These are phyloP conservation scores for Penicillium nucicola DNA, from an alignment of 495 filamentous ascomycete species.

Conservation along the genomic window DNA sequence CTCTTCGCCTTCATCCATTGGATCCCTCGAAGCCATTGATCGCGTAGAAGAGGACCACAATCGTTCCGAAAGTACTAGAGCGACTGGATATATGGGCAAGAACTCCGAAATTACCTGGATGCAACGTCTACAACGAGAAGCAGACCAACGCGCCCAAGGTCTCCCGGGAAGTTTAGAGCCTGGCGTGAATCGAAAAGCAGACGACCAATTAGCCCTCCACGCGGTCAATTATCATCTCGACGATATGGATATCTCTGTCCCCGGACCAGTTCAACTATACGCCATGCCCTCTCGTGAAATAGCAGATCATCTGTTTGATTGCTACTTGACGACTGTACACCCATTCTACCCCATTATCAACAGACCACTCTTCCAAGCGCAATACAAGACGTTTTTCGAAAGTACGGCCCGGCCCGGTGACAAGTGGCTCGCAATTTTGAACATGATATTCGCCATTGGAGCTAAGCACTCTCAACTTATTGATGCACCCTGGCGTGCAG, in stretches of 20 bases:
- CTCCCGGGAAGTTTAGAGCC: constrained; percentile 31
- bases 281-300: constrained; percentile 50
- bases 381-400: constrained; percentile 45
- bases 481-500: constrained; percentile 44
- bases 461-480: constrained; percentile 55
- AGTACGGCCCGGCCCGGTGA: constrained; percentile 39
- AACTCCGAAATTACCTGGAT: constrained; percentile 65
- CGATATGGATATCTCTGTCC: constrained; percentile 48
- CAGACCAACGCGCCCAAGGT: constrained; percentile 31
- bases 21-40: constrained; percentile 60
- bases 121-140: constrained; percentile 43
- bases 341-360: constrained; percentile 60
- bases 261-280: constrained; percentile 48
- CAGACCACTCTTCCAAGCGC: constrained; percentile 41
- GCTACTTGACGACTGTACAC: constrained; percentile 59
- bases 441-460: constrained; percentile 64
- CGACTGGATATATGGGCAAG: constrained; percentile 63
- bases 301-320: constrained; percentile 54
- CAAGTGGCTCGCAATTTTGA: constrained; percentile 61
- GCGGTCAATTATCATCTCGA: constrained; percentile 58
- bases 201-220: constrained; percentile 30
- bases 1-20: constrained; percentile 48
- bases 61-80: constrained; percentile 43
- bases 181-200: constrained; percentile 23
- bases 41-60: constrained; percentile 60